These are phyloP conservation scores for Neurospora sp. DNA, from an alignment of 495 filamentous ascomycete genomes.

Conservation along the genomic window DNA sequence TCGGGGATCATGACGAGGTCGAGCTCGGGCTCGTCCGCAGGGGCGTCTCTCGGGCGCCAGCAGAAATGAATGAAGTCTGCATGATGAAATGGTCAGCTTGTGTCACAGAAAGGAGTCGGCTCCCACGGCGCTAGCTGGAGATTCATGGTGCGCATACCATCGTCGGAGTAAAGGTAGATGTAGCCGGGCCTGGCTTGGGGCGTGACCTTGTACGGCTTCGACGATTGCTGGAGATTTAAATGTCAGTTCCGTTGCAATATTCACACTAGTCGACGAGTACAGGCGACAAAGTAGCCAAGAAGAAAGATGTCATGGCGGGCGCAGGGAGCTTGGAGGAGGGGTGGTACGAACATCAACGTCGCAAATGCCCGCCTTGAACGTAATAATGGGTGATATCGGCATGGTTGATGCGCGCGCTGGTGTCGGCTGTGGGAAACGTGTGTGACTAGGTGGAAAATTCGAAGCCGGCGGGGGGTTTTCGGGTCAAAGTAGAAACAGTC, in stretches of 20 bases:
- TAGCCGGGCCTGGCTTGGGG: conserved; percentile 67
- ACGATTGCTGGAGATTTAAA: conserved; percentile 34
- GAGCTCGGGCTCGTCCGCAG: conserved; percentile 58
- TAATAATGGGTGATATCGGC: conserved; percentile 79
- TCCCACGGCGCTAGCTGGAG: not conserved
- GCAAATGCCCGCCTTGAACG: conserved; percentile 94
- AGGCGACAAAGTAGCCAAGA: not conserved
- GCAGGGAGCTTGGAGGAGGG: not conserved
- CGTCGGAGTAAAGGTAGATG: conserved; percentile 88
- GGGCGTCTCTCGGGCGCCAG: conserved; percentile 58
- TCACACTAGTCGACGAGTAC: not conserved
- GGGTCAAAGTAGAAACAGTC: not conserved
- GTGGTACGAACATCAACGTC: conserved; percentile 61
- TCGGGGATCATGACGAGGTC: conserved; percentile 86
- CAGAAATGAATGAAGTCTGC: conserved; percentile 87
- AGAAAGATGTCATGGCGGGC: not conserved
- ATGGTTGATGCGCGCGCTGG: conserved; percentile 33
- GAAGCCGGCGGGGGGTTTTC: not conserved
- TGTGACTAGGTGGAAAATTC: not conserved
- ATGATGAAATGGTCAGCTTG: conserved; percentile 10
- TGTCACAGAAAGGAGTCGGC: not conserved
- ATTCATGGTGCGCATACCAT: conserved; percentile 45
- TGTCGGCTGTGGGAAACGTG: not conserved
- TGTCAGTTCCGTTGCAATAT: conserved; percentile 16
- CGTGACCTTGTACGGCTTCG: conserved; percentile 54